phyloP scores from a whole-genome alignment of 306 rosid genomes.

The Oxytropis ochrocephala region DNA sequence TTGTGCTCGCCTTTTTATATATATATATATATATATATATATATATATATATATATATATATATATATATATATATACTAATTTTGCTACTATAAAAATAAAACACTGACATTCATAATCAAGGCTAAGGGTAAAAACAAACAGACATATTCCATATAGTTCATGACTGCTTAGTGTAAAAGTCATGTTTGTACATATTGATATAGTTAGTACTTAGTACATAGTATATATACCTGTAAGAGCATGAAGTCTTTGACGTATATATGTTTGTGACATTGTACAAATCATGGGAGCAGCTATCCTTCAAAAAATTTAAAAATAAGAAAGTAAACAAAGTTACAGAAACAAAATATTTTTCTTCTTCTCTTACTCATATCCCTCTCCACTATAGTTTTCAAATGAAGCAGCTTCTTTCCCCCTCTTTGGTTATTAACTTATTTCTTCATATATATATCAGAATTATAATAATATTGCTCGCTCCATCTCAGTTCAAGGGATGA shows the following conservation, averaged over 20 bases:
- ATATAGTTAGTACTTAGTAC: constrained; percentile 15
- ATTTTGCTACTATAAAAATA: too few relatives aligned
- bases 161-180: constrained; percentile 20
- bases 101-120: neutral
- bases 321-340: constrained; percentile 5
- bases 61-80: too few relatives aligned
- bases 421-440: constrained; percentile 37
- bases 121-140: neutral
- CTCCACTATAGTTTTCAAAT: constrained; percentile 2
- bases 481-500: constrained; percentile 34
- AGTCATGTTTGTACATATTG: constrained; percentile 39
- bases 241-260: constrained; percentile 9
- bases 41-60: too few relatives aligned
- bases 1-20: too few relatives aligned
- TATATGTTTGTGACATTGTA: constrained; percentile 15
- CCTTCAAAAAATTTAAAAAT: constrained; percentile 21
- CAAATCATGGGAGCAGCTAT: constrained; percentile 33
- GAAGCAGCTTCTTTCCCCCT: constrained; percentile 35
- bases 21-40: too few relatives aligned
- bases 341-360: constrained; percentile 10
- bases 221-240: constrained; percentile 3
- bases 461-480: constrained; percentile 2
- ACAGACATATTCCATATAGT: neutral
- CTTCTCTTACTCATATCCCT: neutral
- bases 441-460: constrained; percentile 13